Evolutionary conservation across 352 stramenopile species (phyloP), one percentile per base, ranked within the genome.

Genomic region (Globisporangium irregulare): DNA sequence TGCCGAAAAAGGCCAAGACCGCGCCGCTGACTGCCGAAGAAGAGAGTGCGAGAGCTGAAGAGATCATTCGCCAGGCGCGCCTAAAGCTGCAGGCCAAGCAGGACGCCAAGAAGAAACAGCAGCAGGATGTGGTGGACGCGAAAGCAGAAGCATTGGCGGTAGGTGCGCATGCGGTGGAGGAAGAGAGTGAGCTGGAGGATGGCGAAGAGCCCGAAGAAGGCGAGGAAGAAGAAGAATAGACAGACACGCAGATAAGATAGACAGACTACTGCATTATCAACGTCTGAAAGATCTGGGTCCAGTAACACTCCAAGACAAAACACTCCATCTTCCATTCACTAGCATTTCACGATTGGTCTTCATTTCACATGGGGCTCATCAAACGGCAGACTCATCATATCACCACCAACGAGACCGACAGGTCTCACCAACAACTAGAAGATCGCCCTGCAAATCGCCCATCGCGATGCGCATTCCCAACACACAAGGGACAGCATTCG

Each of bases 31-130:
- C 78, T 12, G 68, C 69, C n/a, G 73, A 75, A 18, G 72, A 91
- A 61, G 84, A 92, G 73, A 71, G 73, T 24, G 76, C 76, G 7
- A 79, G 75, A 22, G 82, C 80, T 0, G 82, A 91, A 60, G 82
- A 88, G 60, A 89, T 91, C 62, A 93, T 91, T 38, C 82, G 84
- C 9, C 76, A 89, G 41, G 84, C 84, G 20, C 72, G 82, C 27
- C 68, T 87, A 12, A 90, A 90, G 72, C 72, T 92, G 14, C 69
- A 81, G 61, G 70, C 62, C 12, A 85, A 87, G 55, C 68, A 69
- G 29, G 50, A 68, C 43, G 48, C 48, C 48, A 50, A 50, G 41
- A 50, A 50, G 15, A 50, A 60, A 12, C 48, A 54, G 46, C 18
- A 55, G 48, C n/a, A 55, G 48, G 48, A 55, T 6, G 64, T 66